Percentiles rank a stretch among this genome's conserved stretches.
phyloP scores from a whole-genome alignment of 148 eudicot genomes.

The Simmondsia chinensis region DNA sequence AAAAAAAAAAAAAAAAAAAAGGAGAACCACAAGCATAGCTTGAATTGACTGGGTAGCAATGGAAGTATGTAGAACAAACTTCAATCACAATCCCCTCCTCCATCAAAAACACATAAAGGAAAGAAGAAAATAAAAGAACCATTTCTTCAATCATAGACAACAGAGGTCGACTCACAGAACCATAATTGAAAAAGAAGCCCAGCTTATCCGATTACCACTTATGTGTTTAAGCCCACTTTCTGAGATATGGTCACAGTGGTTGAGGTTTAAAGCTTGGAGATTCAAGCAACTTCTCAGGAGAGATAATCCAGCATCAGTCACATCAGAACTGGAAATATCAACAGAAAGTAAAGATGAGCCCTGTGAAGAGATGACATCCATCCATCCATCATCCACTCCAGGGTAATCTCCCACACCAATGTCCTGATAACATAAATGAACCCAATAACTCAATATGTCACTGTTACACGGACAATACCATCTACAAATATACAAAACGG shows the following conservation, averaged over 20 bases:
- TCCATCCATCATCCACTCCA: constrained; percentile 24
- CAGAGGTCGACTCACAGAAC: background rate
- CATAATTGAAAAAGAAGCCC: too few relatives aligned
- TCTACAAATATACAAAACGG: too few relatives aligned
- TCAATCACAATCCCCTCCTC: background rate
- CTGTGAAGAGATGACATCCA: constrained; percentile 21
- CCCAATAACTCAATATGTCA: background rate
- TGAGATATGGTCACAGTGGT: constrained; percentile 22
- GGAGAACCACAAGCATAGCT: background rate
- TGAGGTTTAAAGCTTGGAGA: constrained; percentile 19
- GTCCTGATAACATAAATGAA: constrained; percentile 17
- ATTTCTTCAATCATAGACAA: too few relatives aligned
- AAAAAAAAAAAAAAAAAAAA: background rate
- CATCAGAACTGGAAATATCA: constrained; percentile 30
- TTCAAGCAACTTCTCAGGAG: constrained; percentile 17
- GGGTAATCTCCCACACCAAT: constrained; percentile 27
- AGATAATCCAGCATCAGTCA: constrained; percentile 26
- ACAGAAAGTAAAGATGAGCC: constrained; percentile 25
- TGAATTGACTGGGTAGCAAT: too few relatives aligned
- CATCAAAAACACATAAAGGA: too few relatives aligned
- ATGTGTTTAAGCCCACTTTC: constrained; percentile 20
- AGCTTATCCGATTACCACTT: constrained; percentile 17
- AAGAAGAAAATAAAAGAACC: too few relatives aligned
- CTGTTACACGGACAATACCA: background rate
- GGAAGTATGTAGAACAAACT: too few relatives aligned